Conservation (phyloP, 208 protist species). For the Leishmania gerbilli region DNA sequence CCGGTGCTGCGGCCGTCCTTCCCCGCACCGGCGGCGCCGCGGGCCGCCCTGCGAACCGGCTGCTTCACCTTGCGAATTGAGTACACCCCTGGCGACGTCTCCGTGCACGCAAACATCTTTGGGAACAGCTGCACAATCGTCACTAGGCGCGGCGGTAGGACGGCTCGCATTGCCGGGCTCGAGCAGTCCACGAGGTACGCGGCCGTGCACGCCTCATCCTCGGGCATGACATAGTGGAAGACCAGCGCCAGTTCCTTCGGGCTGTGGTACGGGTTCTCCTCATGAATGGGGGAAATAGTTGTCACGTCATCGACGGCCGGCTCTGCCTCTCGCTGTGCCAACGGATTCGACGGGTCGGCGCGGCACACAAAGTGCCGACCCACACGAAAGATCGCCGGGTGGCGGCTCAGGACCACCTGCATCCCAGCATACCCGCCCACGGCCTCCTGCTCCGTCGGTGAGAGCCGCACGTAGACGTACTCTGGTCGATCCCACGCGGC, state of each 20-base stretch:
- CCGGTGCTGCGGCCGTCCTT: neutral
- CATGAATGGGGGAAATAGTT: slow-evolving; percentile 39
- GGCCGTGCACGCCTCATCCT: slow-evolving; percentile 58
- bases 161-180: slow-evolving; percentile 80
- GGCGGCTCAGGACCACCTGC: slow-evolving; percentile 53
- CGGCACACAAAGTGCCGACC: slow-evolving; percentile 75
- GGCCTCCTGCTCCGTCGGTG: slow-evolving; percentile 33
- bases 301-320: slow-evolving; percentile 50
- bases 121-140: slow-evolving; percentile 75
- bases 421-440: slow-evolving; percentile 74
- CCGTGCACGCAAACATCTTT: slow-evolving; percentile 68
- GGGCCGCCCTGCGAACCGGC: slow-evolving; percentile 1
- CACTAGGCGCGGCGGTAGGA: slow-evolving; percentile 72
- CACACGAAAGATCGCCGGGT: slow-evolving; percentile 69
- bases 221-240: slow-evolving; percentile 79
- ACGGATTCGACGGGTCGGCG: slow-evolving; percentile 70
- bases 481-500: slow-evolving; percentile 78
- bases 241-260: slow-evolving; percentile 65
- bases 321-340: slow-evolving; percentile 46
- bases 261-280: slow-evolving; percentile 81
- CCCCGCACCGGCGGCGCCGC: neutral
- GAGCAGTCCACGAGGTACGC: slow-evolving; percentile 66
- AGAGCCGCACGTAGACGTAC: slow-evolving; percentile 81
- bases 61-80: slow-evolving; percentile 59
- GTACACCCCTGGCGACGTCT: slow-evolving; percentile 78